Evolutionary conservation across 139 green algal genomes (phyloP), one percentile per base, ranked within the genome.

Genomic region (Raphidocelis subcapitata): DNA sequence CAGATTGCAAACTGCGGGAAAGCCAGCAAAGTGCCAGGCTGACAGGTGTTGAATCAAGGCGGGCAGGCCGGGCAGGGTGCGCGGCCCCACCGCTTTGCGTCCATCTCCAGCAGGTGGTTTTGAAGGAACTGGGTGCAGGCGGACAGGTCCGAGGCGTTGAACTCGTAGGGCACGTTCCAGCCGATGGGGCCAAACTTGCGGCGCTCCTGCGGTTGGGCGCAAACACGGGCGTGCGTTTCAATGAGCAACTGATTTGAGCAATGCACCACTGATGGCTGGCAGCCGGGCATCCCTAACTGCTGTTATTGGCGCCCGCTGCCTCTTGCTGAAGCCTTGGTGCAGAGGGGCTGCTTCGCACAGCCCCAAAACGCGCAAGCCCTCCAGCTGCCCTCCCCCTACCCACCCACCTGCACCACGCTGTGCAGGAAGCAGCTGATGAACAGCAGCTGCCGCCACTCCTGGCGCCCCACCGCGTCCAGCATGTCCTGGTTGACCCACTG

Each of bases 81-180:
- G n/a, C n/a, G n/a, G n/a, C 41, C 41, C 41, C 41, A 49, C 41
- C 41, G 94, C 85, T 95, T 96, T 29, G 89, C 87, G 67, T 96
- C 94, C 89, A 97, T 95, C 79, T 98, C 94, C 69, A 89, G 79
- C 62, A 97, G 74, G 79, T 98, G 94, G 80, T 97, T 98, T 84
- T 96, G 72, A 70, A 98, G 82, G 88, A 96, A 97, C 74, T 95
- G 87, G 63, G 87, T 86, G 79, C 87, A 94, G 2, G 94, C 94
- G 20, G 79, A 86, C 26, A 98, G 85, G 81, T 98, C 94, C 10
- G 66, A 84, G 82, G 92, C 84, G 77, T 96, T 97, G 90, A 98
- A 98, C 82, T 98, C 94, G 73, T 98, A 98, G 0, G 94, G 94
- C n/a, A 98, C 79, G 76, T 96, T 97, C 92, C 93, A 98, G 35